Evolutionary conservation across 169 alveolate species (phyloP), one percentile per base, ranked within the genome.

Genomic region (Ichthyophthirius multifiliis): DNA sequence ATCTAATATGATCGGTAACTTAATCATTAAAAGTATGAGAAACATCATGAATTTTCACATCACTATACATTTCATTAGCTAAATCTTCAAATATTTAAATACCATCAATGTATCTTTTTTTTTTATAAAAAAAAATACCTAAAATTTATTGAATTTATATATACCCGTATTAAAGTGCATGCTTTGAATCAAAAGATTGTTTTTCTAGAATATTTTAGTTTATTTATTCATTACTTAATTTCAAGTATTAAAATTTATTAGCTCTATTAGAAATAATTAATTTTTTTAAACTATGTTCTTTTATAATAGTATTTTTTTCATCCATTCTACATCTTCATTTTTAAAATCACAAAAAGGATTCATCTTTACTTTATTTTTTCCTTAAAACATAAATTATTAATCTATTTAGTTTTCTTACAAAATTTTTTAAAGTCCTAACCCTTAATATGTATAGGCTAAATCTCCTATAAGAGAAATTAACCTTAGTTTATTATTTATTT

Each of bases 401-500:
- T 79, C 65, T 16, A 79, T 55, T 34, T 63, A 44, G 27, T 34
- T 20, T 45, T 79, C 41, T 32, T 79, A 67, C 32, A 79, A 32
- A 15, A 79, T 45, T 46, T 73, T 35, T 35, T 79, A 65, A 45
- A 44, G 67, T 30, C 85, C 85, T 13, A 65, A 67, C 20, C 80
- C 67, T 79, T 75, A 39, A 37, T 43, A 27, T 10, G 64, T 64
- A 47, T 79, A 79, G 15, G 80, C 85, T 45, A 79, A 79, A 65
- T 79, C 85, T 45, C 85, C 85, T 1, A 79, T 39, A n/a, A 65
- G 34, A 2, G 85, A 79, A 46, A 37, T 3, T 67, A 6, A 67
- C 12, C 18, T 34, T 39, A 37, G 20, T 12, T 18, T 34, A 7
- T 2, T 16, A 41, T 5, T 47, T 5, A 47, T 47, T 47, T 16